Evolutionary conservation across 164 flowering plant species (phyloP).

Genomic region (Platanus orientalis): DNA sequence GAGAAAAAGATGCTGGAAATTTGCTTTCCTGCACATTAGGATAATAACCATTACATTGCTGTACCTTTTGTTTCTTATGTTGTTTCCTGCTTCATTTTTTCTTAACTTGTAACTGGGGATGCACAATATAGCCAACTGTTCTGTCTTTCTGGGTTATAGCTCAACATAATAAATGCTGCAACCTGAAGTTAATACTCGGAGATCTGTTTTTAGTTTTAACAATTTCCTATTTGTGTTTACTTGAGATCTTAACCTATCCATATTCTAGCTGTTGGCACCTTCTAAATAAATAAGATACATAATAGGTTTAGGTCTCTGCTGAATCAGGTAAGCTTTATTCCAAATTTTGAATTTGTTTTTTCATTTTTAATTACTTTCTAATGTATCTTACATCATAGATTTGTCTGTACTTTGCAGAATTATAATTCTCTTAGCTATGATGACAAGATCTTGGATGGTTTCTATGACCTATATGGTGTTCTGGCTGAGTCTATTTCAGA

Average conservation of each 20-base stretch:
- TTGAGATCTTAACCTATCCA: background rate
- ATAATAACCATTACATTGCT: no score
- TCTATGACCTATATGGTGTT: slow-evolving; percentile 87
- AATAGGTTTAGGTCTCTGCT: no score
- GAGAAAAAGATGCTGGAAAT: no score
- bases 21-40: no score
- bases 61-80: no score
- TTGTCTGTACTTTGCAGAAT: slow-evolving; percentile 71
- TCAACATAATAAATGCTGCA: background rate
- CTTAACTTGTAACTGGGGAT: background rate
- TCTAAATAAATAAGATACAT: background rate
- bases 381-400: slow-evolving; percentile 54
- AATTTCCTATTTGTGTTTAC: background rate
- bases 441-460: slow-evolving; percentile 95
- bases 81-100: background rate
- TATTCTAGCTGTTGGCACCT: background rate
- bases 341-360: background rate
- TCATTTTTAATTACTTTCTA: slow-evolving; percentile 6
- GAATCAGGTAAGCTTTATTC: no score
- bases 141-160: background rate
- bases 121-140: background rate
- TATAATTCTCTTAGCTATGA: slow-evolving; percentile 85
- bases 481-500: slow-evolving; percentile 50
- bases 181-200: no score
- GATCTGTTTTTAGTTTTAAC: no score